Conservation (phyloP, 257 asterid genomes). For the Penstemon newberryi region DNA sequence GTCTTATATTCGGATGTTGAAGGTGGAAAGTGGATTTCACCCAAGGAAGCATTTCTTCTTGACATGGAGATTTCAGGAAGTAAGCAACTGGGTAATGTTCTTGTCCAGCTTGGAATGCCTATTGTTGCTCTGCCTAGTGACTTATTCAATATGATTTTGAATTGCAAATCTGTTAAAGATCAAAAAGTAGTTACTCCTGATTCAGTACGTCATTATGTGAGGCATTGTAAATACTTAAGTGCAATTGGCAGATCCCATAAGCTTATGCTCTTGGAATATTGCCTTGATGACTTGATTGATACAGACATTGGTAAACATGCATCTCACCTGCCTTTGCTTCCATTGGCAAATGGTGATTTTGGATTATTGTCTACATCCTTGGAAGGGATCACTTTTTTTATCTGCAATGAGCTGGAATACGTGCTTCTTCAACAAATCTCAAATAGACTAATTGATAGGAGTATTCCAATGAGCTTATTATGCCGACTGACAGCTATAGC, state of each 20-base stretch:
- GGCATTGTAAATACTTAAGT: constrained; percentile 43
- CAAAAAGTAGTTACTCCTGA: constrained; percentile 79
- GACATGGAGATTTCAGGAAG: constrained; percentile 55
- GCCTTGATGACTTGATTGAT: constrained; percentile 91
- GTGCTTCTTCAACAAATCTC: constrained; percentile 66
- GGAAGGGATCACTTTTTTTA: constrained; percentile 61
- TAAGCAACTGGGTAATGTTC: constrained; percentile 65
- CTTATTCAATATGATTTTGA: constrained; percentile 67
- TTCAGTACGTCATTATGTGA: constrained; percentile 75
- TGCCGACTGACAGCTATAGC: constrained; percentile 72
- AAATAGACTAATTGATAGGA: constrained; percentile 66
- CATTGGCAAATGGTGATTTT: constrained; percentile 86
- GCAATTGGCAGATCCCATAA: constrained; percentile 51
- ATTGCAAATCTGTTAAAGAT: constrained; percentile 45
- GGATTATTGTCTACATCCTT: constrained; percentile 61
- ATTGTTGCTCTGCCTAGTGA: constrained; percentile 71
- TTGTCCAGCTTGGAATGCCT: constrained; percentile 88
- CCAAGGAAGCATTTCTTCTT: constrained; percentile 73
- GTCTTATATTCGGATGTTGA: constrained; percentile 65
- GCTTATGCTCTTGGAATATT: constrained; percentile 80
- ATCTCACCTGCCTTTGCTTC: constrained; percentile 67
- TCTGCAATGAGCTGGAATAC: constrained; percentile 80
- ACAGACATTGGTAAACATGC: constrained; percentile 69
- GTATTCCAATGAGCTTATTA: constrained; percentile 57
- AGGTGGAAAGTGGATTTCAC: constrained; percentile 87